Base-by-base conservation (phyloP, 1,284 basidiomycete species). In the Xerocomus nothofagi region DNA sequence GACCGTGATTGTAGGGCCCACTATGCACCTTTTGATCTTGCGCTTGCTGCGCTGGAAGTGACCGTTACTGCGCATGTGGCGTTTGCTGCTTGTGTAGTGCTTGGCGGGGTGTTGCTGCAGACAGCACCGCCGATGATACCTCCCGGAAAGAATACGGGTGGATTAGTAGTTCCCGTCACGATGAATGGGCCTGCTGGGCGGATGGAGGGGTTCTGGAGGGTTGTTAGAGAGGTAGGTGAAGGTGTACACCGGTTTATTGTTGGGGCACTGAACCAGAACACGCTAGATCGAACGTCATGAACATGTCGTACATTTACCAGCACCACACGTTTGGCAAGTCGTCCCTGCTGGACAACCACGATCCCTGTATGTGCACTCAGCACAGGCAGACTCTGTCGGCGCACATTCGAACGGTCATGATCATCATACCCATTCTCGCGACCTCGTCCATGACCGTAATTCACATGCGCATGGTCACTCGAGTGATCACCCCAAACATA, bases 251-350 rank as follows among this genome's bases (percentile, higher is more conserved):
- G 21, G 8, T 29, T 14, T 42, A 5, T 8, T 2, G 18, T 17
- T 8, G 7, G n/a, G 17, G 20, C 1, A 26, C 32, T 51, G 31
- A 62, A 17, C 32, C 17, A 17, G 20, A 26, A 18, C 14, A 17
- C 10, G 26, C 7, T 55, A 90, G 86, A 78, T 93, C 55, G 88
- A 91, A 62, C 76, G 83, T 3, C 88, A 93, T 56, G 86, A 87
- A 0, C 79, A 85, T 53, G 86, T 94, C 18, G 62, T 87, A 0
- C 86, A 90, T 58, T 77, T 93, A 9, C 86, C 88, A 1, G 81
- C 86, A 10, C 90, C 89, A 1, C 89, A 92, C 58, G 81, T 93
- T 44, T 94, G 91, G 91, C 90, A 93, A 61, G 77, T 93, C 37
- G 80, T 82, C 15, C 86, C 86, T 7, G 51, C 63, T 3, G 63